These are phyloP conservation scores for Grigorovia humatica DNA, from an alignment of 805 yeast species.

Conservation along the genomic window DNA sequence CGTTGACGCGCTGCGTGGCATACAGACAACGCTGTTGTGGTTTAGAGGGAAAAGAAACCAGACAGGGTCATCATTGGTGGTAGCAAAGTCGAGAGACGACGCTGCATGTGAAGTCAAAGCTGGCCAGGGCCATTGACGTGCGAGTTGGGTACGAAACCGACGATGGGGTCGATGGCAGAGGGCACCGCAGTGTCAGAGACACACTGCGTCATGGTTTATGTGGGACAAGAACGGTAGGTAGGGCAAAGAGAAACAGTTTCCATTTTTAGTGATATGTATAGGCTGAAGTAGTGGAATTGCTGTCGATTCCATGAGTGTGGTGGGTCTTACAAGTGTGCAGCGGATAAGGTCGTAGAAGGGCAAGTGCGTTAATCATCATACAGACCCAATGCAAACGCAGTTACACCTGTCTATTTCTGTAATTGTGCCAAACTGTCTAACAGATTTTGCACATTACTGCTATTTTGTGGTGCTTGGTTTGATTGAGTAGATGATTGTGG, in stretches of 20 bases:
- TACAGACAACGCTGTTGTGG: no score
- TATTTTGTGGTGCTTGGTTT: conserved; percentile 11
- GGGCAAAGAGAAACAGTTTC: no score
- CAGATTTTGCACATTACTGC: conserved; percentile 30
- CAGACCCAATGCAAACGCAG: not conserved
- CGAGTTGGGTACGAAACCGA: not conserved
- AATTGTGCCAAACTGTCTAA: conserved; percentile 31
- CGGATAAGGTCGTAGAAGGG: no score
- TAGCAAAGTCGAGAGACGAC: not conserved
- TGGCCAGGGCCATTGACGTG: not conserved
- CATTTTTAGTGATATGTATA: no score
- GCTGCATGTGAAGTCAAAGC: not conserved
- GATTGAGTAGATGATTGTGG: conserved; percentile 4
- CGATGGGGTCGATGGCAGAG: not conserved
- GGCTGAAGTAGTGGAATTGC: no score
- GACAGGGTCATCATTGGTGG: not conserved
- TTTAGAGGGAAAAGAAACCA: no score
- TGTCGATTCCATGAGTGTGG: no score
- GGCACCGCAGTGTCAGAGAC: not conserved
- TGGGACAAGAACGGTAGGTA: no score
- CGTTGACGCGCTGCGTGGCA: no score
- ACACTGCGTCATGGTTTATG: no score
- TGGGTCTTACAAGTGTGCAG: no score
- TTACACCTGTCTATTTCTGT: conserved; percentile 16
- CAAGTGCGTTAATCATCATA: not conserved